A percentile compares a stretch with the other conserved stretches of the same genome.
Conservation (phyloP, 371 early-diverging fungal species). For the Coemansia sp. region DNA sequence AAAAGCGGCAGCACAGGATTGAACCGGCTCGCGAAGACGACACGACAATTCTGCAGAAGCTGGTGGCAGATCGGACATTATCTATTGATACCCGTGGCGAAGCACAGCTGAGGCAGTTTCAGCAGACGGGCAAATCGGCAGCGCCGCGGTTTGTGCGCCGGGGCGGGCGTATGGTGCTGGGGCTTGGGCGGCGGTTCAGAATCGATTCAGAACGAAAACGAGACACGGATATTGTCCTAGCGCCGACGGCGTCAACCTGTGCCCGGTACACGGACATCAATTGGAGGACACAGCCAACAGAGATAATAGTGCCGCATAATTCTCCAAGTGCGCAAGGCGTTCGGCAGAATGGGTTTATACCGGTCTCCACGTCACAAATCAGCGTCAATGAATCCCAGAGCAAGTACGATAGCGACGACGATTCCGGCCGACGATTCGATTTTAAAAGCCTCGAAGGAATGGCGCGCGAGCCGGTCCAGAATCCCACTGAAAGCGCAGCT, state of each 20-base stretch:
- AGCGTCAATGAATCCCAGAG: not conserved
- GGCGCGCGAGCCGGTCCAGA: not conserved
- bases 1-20: not conserved
- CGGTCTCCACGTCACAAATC: not conserved
- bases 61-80: constrained; percentile 8
- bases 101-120: constrained; percentile 8
- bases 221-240: constrained; percentile 12
- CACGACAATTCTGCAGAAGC: not conserved
- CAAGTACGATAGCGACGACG: constrained; percentile 20
- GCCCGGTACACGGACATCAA: constrained; percentile 17
- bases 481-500: not conserved
- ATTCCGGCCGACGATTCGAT: not conserved
- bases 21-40: not conserved
- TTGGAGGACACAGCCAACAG: constrained; percentile 9
- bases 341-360: too few species aligned
- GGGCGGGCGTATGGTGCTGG: constrained; percentile 14
- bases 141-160: constrained; percentile 28
- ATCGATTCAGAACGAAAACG: not conserved
- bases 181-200: constrained; percentile 1
- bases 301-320: not conserved
- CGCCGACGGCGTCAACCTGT: not conserved
- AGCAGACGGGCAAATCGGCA: constrained; percentile 12
- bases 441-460: constrained; percentile 30
- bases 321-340: too few species aligned
- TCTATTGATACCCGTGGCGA: constrained; percentile 26